phyloP scores from a whole-genome alignment of 106 monocot species.

The Dendrobium nobile region DNA sequence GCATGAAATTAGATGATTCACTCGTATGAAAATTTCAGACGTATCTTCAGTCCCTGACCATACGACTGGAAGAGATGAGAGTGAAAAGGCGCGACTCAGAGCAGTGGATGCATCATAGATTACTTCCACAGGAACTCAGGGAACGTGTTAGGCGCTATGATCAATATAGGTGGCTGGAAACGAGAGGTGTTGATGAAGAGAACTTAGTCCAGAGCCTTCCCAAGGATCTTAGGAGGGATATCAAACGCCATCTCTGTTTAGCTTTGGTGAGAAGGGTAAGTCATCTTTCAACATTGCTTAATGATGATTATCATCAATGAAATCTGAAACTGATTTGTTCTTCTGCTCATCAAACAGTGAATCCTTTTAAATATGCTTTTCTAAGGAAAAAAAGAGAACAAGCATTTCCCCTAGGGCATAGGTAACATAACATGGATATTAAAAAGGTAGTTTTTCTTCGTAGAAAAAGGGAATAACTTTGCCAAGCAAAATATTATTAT shows the following conservation, averaged over 20 bases:
- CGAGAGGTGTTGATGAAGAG: slow-evolving; percentile 88
- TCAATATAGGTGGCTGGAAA: slow-evolving; percentile 95
- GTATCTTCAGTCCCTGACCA: slow-evolving; percentile 73
- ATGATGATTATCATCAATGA: neutral
- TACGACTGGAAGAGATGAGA: slow-evolving; percentile 87
- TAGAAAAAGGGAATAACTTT: too few relatives aligned
- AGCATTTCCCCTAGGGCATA: too few relatives aligned
- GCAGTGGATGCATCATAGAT: slow-evolving; percentile 96
- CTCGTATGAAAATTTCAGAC: slow-evolving; percentile 39
- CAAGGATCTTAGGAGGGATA: slow-evolving; percentile 72
- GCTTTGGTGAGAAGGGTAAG: slow-evolving; percentile 57
- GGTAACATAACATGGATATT: too few relatives aligned
- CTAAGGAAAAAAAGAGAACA: too few relatives aligned
- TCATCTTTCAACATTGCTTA: neutral
- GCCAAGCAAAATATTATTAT: too few relatives aligned
- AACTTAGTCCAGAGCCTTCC: slow-evolving; percentile 62
- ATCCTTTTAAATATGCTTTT: too few relatives aligned
- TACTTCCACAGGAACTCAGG: slow-evolving; percentile 72
- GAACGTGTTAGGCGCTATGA: slow-evolving; percentile 86
- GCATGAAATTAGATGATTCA: neutral
- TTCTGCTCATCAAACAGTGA: neutral
- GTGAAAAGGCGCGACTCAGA: slow-evolving; percentile 91
- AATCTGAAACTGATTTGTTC: neutral
- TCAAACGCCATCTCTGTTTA: slow-evolving; percentile 73
- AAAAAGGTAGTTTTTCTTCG: too few relatives aligned